A percentile compares a stretch with the other conserved stretches of the same genome.
Evolutionary conservation across 2,329 filamentous ascomycete species (phyloP).

Genomic region (Aquanectria penicillioides): DNA sequence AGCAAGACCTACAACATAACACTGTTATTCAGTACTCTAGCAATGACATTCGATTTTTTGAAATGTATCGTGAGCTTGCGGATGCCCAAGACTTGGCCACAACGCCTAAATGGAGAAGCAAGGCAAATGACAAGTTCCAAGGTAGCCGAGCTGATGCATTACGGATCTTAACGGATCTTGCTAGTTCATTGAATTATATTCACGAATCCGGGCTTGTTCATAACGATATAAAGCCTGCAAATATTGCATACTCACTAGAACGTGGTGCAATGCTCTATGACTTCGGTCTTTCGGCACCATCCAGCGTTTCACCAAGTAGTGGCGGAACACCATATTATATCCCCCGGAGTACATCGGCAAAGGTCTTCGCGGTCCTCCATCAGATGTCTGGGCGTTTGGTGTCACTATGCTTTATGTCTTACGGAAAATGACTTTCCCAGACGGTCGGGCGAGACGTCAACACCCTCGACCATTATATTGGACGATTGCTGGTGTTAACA

Average conservation of each 20-base stretch:
- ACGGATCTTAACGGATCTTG: slow-evolving; percentile 65
- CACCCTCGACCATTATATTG: slow-evolving; percentile 65
- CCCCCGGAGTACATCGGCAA: slow-evolving; percentile 70
- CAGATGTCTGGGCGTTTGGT: slow-evolving; percentile 69
- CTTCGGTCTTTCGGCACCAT: slow-evolving; percentile 64
- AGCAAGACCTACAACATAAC: slow-evolving; percentile 63
- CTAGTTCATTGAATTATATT: slow-evolving; percentile 65
- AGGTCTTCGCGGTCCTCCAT: slow-evolving; percentile 62
- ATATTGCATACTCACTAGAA: slow-evolving; percentile 67
- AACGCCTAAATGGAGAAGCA: slow-evolving; percentile 59
- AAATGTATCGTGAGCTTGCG: slow-evolving; percentile 70
- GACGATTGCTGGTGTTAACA: slow-evolving; percentile 66
- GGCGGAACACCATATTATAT: slow-evolving; percentile 71
- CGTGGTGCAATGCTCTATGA: slow-evolving; percentile 69
- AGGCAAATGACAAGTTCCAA: slow-evolving; percentile 57
- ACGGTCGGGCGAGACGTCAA: slow-evolving; percentile 58
- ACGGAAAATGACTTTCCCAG: slow-evolving; percentile 64
- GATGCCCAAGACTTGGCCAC: slow-evolving; percentile 64
- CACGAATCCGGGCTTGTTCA: slow-evolving; percentile 65
- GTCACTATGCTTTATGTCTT: slow-evolving; percentile 71
- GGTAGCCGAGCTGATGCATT: slow-evolving; percentile 59
- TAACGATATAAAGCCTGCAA: slow-evolving; percentile 71
- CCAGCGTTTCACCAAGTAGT: slow-evolving; percentile 55
- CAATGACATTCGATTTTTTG: slow-evolving; percentile 67
- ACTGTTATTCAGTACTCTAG: slow-evolving; percentile 68